A percentile compares a stretch with the other conserved stretches of the same genome.
phyloP scores from a whole-genome alignment of 1,284 basidiomycete species.

The Meira nashicola region DNA sequence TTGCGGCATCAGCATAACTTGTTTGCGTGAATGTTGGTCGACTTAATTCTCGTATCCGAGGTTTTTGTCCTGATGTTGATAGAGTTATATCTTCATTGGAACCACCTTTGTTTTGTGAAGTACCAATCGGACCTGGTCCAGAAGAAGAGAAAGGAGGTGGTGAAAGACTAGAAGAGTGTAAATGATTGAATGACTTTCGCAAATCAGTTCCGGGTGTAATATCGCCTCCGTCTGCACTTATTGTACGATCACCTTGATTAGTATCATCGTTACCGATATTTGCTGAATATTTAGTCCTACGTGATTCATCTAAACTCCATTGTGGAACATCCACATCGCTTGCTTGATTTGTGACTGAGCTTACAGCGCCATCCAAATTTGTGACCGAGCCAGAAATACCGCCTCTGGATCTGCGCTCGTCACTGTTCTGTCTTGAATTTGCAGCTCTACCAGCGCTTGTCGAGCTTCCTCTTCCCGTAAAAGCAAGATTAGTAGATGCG shows the following conservation, averaged over 20 bases:
- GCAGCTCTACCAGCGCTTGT: too few relatives aligned
- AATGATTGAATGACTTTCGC: not conserved
- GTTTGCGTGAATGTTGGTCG: slow-evolving; percentile 2
- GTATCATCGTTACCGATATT: too few relatives aligned
- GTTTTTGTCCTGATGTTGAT: not conserved
- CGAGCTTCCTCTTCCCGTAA: not conserved
- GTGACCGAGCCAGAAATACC: too few relatives aligned
- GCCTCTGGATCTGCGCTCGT: too few relatives aligned
- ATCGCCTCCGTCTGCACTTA: not conserved
- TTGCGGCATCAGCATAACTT: slow-evolving; percentile 2
- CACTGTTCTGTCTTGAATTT: too few relatives aligned
- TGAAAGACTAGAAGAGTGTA: not conserved
- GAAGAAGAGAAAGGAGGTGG: slow-evolving; percentile 9
- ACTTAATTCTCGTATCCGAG: not conserved
- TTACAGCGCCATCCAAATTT: not conserved
- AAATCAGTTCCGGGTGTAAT: not conserved
- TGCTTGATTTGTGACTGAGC: not conserved
- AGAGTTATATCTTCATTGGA: not conserved
- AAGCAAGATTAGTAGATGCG: not conserved
- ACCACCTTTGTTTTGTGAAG: not conserved
- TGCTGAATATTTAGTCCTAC: not conserved
- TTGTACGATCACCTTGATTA: too few relatives aligned
- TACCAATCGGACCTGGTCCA: slow-evolving; percentile 2
- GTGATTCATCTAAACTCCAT: slow-evolving; percentile 1
- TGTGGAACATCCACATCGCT: slow-evolving; percentile 4